These are phyloP conservation scores for Phialophora expanda DNA, from an alignment of 2,329 filamentous ascomycete species.

Conservation along the genomic window DNA sequence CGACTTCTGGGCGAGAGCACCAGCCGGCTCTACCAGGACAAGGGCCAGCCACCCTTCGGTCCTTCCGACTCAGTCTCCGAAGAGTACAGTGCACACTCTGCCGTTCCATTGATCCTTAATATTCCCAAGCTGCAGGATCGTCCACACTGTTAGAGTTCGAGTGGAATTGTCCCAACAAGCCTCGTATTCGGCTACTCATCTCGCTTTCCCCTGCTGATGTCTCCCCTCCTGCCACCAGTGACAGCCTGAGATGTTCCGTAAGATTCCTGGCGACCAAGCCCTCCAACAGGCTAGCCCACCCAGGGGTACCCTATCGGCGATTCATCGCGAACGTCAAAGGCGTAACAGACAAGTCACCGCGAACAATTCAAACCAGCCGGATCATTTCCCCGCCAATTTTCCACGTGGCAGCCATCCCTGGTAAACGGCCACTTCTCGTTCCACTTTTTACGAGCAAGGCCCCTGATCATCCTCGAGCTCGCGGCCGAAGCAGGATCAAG, in stretches of 20 bases:
- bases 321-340: conserved; percentile 2
- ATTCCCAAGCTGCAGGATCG: neutral
- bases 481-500: conserved; percentile 1
- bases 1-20: neutral
- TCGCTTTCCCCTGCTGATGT: conserved; percentile 13
- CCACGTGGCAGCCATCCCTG: conserved; percentile 34
- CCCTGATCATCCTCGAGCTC: conserved; percentile 23
- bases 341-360: conserved; percentile 7
- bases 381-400: conserved; percentile 25
- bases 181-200: conserved; percentile 27
- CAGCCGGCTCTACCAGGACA: neutral
- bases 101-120: neutral
- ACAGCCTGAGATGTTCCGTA: conserved; percentile 1
- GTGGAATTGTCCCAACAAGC: neutral
- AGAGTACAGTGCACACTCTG: too few relatives aligned
- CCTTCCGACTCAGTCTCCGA: neutral
- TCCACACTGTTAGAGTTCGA: neutral
- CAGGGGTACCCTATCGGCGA: conserved; percentile 2
- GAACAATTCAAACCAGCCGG: conserved; percentile 13
- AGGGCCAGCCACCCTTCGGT: neutral
- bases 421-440: conserved; percentile 2
- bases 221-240: conserved; percentile 7
- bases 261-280: neutral
- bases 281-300: conserved; percentile 6
- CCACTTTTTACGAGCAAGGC: conserved; percentile 12